These are phyloP conservation scores for Saccharum hybrid DNA, from an alignment of 202 grass and related monocot genomes.

Conservation along the genomic window DNA sequence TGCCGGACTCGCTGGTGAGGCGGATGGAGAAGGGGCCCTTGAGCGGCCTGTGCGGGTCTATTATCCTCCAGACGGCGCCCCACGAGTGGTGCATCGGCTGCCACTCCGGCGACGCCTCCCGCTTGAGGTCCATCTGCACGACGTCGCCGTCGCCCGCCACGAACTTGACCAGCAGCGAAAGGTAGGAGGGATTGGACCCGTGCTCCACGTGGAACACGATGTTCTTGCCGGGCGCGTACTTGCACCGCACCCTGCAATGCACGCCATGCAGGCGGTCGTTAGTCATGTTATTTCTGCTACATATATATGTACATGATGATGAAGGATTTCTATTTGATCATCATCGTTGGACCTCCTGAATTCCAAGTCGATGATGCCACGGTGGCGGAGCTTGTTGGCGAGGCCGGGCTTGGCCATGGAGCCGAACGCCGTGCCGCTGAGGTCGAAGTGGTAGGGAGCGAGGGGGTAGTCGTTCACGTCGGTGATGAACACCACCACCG, in stretches of 20 bases:
- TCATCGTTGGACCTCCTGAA: slow-evolving; percentile 25
- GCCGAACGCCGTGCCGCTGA: slow-evolving; percentile 86
- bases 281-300: too few relatives aligned
- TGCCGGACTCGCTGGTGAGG: slow-evolving; percentile 9
- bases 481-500: slow-evolving; percentile 48
- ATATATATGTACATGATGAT: too few relatives aligned
- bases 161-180: background rate
- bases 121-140: slow-evolving; percentile 6
- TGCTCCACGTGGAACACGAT: slow-evolving; percentile 1
- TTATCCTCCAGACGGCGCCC: slow-evolving; percentile 2
- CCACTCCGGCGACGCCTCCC: background rate
- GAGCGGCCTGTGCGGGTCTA: background rate
- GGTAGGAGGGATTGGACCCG: background rate
- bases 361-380: slow-evolving; percentile 46
- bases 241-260: slow-evolving; percentile 44
- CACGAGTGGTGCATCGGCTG: background rate
- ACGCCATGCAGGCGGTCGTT: too few relatives aligned
- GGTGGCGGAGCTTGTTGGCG: slow-evolving; percentile 48
- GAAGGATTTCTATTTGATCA: too few relatives aligned
- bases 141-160: background rate
- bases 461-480: slow-evolving; percentile 58
- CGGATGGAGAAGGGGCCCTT: slow-evolving; percentile 27
- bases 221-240: slow-evolving; percentile 28
- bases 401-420: slow-evolving; percentile 47
- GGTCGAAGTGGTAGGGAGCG: slow-evolving; percentile 63